Evolutionary conservation across 2,329 filamentous ascomycete species (phyloP).

Genomic region (Cercospora citrullina): DNA sequence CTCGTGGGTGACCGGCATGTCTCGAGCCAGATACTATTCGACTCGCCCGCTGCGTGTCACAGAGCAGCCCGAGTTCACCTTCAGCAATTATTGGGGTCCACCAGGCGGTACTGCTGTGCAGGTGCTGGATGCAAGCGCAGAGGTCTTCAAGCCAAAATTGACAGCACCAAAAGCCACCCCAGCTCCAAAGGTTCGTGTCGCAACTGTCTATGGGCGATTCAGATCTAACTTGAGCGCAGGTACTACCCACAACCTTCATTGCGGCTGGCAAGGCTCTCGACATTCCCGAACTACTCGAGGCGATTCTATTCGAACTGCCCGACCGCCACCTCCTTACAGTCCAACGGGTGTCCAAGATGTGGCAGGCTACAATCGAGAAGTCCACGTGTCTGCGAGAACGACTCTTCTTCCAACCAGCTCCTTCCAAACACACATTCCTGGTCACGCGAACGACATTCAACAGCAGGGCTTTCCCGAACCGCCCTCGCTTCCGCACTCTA

Average conservation of each 20-base stretch:
- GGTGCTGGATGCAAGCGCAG: neutral
- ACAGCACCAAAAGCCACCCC: neutral
- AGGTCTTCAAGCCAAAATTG: neutral
- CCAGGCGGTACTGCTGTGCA: neutral
- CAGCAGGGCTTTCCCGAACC: neutral
- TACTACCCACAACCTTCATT: neutral
- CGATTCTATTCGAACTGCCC: constrained; percentile 13
- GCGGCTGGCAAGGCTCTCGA: constrained; percentile 15
- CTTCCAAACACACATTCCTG: constrained; percentile 2
- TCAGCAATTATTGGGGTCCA: neutral
- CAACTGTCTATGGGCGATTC: neutral
- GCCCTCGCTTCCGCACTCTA: neutral
- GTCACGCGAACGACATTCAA: neutral
- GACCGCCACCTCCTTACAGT: neutral
- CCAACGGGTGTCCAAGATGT: constrained; percentile 11
- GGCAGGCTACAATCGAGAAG: neutral
- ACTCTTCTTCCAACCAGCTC: constrained; percentile 8
- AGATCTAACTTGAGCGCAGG: neutral
- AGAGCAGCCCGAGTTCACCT: neutral
- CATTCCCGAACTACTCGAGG: constrained; percentile 21
- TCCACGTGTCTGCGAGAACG: constrained; percentile 1
- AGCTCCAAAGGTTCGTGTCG: neutral
- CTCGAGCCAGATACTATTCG: neutral
- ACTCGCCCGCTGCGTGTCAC: neutral
- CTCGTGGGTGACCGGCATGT: neutral